Evolutionary conservation across 805 yeast genomes (phyloP).

Genomic region (Candida krabiensis): DNA sequence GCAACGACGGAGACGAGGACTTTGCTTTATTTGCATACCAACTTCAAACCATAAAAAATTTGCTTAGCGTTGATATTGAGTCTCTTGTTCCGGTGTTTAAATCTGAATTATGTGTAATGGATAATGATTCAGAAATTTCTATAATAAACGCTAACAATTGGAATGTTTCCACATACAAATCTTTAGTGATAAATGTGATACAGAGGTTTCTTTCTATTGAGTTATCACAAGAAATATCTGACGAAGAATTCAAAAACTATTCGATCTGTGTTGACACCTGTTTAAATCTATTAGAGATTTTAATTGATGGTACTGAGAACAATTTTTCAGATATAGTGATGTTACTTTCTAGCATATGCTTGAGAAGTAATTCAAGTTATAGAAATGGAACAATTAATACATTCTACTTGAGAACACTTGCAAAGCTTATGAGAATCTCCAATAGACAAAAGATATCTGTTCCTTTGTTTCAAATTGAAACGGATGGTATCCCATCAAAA

Average conservation of each 20-base stretch:
- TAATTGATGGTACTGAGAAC: slow-evolving; percentile 59
- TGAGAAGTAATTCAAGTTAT: slow-evolving; percentile 7
- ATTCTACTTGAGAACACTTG: slow-evolving; percentile 24
- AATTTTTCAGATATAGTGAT: slow-evolving; percentile 41
- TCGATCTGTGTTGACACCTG: slow-evolving; percentile 40
- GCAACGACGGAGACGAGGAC: slow-evolving; percentile 50
- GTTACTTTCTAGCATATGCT: slow-evolving; percentile 17
- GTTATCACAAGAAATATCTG: slow-evolving; percentile 18
- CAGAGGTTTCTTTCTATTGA: slow-evolving; percentile 42
- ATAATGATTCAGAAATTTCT: slow-evolving; percentile 41
- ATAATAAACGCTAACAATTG: slow-evolving; percentile 43
- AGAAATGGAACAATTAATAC: slow-evolving; percentile 15
- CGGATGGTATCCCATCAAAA: slow-evolving; percentile 11
- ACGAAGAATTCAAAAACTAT: slow-evolving; percentile 28
- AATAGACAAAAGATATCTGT: slow-evolving; percentile 17
- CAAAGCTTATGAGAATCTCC: slow-evolving; percentile 26
- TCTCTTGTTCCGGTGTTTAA: slow-evolving; percentile 48
- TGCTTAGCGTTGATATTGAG: slow-evolving; percentile 48
- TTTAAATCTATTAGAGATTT: slow-evolving; percentile 43
- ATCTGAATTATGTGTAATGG: slow-evolving; percentile 59
- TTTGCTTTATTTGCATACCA: slow-evolving; percentile 63
- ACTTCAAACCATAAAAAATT: slow-evolving; percentile 49
- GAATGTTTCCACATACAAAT: slow-evolving; percentile 62
- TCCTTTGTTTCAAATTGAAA: slow-evolving; percentile 18
- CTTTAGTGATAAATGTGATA: slow-evolving; percentile 47